Conservation (phyloP, 2,329 filamentous ascomycete species). For the Corniculantispora saksenae region DNA sequence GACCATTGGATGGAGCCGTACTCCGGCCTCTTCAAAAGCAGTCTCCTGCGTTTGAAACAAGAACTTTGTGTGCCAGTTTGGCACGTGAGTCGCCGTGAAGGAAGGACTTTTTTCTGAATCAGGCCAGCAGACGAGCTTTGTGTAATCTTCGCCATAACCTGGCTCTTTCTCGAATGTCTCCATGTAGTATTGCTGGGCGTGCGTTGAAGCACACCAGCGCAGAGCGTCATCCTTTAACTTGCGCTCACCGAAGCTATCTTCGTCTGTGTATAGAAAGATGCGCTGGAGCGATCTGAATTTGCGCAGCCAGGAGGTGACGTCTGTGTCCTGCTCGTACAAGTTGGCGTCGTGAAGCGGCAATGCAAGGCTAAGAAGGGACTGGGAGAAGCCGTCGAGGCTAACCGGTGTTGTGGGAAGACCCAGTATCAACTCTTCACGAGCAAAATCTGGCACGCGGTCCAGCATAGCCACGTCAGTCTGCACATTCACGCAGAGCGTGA, state of each 20-base stretch:
- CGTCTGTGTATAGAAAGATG: constrained; percentile 28
- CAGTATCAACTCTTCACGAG: constrained; percentile 7
- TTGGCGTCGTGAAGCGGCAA: constrained; percentile 18
- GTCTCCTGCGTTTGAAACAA: not conserved
- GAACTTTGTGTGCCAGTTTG: constrained; percentile 19
- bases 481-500: constrained; percentile 32
- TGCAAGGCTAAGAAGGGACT: constrained; percentile 33
- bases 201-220: constrained; percentile 35
- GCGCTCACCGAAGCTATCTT: not conserved
- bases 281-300: constrained; percentile 24
- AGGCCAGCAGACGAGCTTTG: constrained; percentile 36
- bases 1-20: constrained; percentile 34
- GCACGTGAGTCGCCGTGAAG: constrained; percentile 31
- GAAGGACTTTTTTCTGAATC: constrained; percentile 32
- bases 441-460: not conserved
- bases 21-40: constrained; percentile 13
- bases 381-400: constrained; percentile 30
- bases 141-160: constrained; percentile 28
- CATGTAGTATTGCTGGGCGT: constrained; percentile 30
- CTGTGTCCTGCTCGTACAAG: not conserved
- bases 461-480: constrained; percentile 34
- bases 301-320: constrained; percentile 8
- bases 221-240: constrained; percentile 22
- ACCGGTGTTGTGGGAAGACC: constrained; percentile 13
- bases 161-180: constrained; percentile 29